Conservation (phyloP, 2,329 filamentous ascomycete species). For the Penicillium crustosum region DNA sequence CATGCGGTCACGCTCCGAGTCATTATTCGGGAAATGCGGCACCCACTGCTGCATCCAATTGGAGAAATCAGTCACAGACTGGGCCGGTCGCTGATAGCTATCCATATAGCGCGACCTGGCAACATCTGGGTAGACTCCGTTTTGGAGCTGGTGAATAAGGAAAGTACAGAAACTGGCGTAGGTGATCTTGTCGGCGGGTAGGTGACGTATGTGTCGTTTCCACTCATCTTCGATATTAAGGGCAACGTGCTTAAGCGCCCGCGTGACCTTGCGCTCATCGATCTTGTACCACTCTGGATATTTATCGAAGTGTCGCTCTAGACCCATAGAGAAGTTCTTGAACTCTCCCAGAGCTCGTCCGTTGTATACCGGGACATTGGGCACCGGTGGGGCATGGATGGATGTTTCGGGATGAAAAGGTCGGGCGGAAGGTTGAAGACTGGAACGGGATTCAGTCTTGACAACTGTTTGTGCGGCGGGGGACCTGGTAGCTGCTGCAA, state of each 20-base stretch:
- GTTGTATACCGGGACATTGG: constrained; percentile 6
- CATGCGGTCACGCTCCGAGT: constrained; percentile 10
- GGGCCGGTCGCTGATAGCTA: constrained; percentile 1
- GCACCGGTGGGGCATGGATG: neutral
- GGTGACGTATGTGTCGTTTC: constrained; percentile 1
- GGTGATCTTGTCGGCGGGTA: constrained; percentile 1
- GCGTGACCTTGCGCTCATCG: constrained; percentile 6
- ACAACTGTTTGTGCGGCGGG: neutral
- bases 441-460: neutral
- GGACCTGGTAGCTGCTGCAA: constrained; percentile 10
- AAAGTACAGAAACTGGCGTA: constrained; percentile 15
- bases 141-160: constrained; percentile 11
- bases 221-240: constrained; percentile 9
- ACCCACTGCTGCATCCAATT: constrained; percentile 10
- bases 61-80: constrained; percentile 12
- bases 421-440: neutral
- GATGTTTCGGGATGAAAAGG: neutral
- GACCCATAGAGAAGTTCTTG: constrained; percentile 4
- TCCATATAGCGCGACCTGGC: constrained; percentile 5
- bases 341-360: constrained; percentile 8
- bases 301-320: constrained; percentile 13
- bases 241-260: constrained; percentile 8
- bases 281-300: constrained; percentile 2
- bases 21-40: constrained; percentile 6
- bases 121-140: neutral